Evolutionary conservation across 495 filamentous ascomycete genomes (phyloP), one percentile per base, ranked within the genome.

Genomic region (Penicillium psychrofluorescens): DNA sequence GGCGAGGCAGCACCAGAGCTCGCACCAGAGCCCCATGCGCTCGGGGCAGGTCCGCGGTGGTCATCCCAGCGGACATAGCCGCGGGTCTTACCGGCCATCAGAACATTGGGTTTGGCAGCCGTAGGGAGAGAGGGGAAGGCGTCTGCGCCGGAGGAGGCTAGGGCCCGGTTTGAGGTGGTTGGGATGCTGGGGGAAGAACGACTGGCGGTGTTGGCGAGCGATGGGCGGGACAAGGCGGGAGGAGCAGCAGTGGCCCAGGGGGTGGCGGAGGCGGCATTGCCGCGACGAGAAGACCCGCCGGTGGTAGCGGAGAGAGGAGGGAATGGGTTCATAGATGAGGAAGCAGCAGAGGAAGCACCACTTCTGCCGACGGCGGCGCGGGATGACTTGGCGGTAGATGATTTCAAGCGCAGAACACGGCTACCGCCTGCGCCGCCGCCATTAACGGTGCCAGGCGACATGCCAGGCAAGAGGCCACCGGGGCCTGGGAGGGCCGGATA

Each of bases 401-500:
- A 86, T 55, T 90, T 90, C 6, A 90, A 63, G 45, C 81, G 83
- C 22, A 88, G 64, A 11, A 90, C 80, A 33, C 86, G 75, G 10
- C 66, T 74, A 14, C 77, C 71, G 50, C 68, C 58, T 35, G 45
- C 35, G 49, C 43, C 51, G 45, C 54, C 52, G 46, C 54, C 53
- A 49, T 66, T 65, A 36, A 64, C 64, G 27, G 70, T 71, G 10
- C 55, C 43, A 6, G 61, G 53, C 7, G 55, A 64, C 70, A 68
- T 76, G 46, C 59, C 78, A 48, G 54, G 80, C 51, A 69, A 22
- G 40, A 79, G 70, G 38, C 84, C 84, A 38, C 78, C 72, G 2
- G 86, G 71, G 0, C 82, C 80, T 2, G 90, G 90, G 0, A 98
- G 76, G 0, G 87, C 85, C 0, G 92, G 92, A 55, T 96, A 98